These are phyloP conservation scores for Solanum arcanum DNA, from an alignment of 257 asterid species.

Conservation along the genomic window DNA sequence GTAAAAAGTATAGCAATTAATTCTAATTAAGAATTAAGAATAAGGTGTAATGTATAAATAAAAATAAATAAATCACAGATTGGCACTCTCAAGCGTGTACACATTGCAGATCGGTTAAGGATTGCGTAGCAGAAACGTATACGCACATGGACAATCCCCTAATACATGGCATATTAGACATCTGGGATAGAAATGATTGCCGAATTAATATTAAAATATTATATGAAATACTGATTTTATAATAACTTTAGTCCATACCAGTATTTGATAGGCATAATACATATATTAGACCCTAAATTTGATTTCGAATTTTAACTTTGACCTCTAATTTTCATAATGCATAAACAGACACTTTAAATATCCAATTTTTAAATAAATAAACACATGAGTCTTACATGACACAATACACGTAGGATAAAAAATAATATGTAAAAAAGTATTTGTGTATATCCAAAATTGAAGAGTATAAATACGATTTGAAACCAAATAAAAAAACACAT, in stretches of 20 bases:
- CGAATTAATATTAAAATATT: background rate
- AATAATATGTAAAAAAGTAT: accelerated
- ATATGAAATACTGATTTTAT: background rate
- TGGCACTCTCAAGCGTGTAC: background rate
- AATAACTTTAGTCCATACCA: background rate
- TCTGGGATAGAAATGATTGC: background rate
- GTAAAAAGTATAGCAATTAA: background rate
- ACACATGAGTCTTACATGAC: too few relatives aligned
- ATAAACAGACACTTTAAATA: too few relatives aligned
- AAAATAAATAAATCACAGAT: background rate
- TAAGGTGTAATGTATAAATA: too few relatives aligned
- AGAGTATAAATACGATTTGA: too few relatives aligned
- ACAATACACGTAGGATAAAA: too few relatives aligned
- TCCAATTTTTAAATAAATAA: too few relatives aligned
- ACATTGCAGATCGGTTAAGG: background rate
- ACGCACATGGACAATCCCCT: background rate
- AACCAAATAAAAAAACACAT: too few relatives aligned
- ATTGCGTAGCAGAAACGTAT: background rate
- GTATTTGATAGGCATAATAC: too few relatives aligned
- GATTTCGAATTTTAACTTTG: too few relatives aligned
- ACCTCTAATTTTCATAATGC: too few relatives aligned
- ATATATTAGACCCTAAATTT: too few relatives aligned
- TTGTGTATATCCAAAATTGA: too few relatives aligned
- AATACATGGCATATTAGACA: background rate
- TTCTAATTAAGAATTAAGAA: background rate